These are phyloP conservation scores for Colletotrichum scovillei DNA, from an alignment of 2,329 filamentous ascomycete species.

Conservation along the genomic window DNA sequence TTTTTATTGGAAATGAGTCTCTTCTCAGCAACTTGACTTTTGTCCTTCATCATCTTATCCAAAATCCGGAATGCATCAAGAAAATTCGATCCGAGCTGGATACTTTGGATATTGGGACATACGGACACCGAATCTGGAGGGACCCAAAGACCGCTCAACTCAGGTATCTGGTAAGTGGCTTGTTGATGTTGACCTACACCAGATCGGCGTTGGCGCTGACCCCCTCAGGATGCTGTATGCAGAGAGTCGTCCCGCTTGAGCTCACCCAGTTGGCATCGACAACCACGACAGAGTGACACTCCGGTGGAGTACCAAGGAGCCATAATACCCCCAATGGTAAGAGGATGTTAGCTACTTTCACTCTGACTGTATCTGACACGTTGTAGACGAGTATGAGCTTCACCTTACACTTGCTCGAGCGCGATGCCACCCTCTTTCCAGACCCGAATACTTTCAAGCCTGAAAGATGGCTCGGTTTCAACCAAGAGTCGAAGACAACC, in stretches of 20 bases:
- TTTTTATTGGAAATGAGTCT: constrained; percentile 38
- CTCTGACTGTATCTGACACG: background rate
- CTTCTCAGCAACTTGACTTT: constrained; percentile 37
- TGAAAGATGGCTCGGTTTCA: constrained; percentile 32
- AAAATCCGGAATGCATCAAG: constrained; percentile 26
- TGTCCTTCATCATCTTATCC: constrained; percentile 28
- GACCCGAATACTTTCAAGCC: constrained; percentile 34
- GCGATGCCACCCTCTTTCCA: constrained; percentile 20
- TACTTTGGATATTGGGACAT: constrained; percentile 22
- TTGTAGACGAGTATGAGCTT: constrained; percentile 34
- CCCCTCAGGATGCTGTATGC: constrained; percentile 34
- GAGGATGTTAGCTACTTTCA: too few species aligned
- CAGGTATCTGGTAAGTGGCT: constrained; percentile 28
- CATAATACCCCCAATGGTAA: constrained; percentile 28
- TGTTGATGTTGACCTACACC: background rate
- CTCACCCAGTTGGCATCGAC: constrained; percentile 36
- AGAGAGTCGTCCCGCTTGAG: constrained; percentile 37
- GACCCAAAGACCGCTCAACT: constrained; percentile 23
- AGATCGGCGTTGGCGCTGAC: background rate
- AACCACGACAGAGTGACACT: constrained; percentile 28
- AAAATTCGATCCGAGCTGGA: constrained; percentile 32
- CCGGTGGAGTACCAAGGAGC: constrained; percentile 10
- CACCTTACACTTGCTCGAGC: constrained; percentile 32
- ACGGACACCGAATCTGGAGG: constrained; percentile 32
- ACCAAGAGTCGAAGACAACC: background rate